Percentiles rank a stretch among this genome's conserved stretches.
Evolutionary conservation across 371 early-diverging fungal genomes (phyloP).

Genomic region (Blyttiomyces sp.): DNA sequence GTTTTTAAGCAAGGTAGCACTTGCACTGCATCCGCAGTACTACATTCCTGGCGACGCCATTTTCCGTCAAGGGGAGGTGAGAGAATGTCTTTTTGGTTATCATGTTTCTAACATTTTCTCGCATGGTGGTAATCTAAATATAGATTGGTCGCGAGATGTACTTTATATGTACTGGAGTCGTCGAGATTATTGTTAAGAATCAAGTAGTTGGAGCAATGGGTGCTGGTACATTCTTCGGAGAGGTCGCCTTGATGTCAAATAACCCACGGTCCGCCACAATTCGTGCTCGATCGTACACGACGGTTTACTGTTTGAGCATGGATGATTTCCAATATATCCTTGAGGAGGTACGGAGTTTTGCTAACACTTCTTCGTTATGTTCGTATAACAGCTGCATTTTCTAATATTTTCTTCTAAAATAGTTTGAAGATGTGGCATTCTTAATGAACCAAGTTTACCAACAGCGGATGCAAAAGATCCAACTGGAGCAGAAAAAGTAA

Average conservation of each 20-base stretch:
- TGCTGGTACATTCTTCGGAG: constrained; percentile 37
- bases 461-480: too few relatives aligned
- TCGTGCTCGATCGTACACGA: constrained; percentile 17
- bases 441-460: too few relatives aligned
- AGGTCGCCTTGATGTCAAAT: constrained; percentile 35
- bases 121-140: neutral
- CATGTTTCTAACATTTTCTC: neutral
- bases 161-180: constrained; percentile 28
- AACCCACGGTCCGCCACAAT: constrained; percentile 38
- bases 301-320: constrained; percentile 30
- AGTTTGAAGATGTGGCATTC: too few relatives aligned
- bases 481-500: too few relatives aligned
- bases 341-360: constrained; percentile 16
- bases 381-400: too few relatives aligned
- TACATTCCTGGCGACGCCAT: constrained; percentile 35
- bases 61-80: constrained; percentile 28
- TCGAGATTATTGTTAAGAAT: constrained; percentile 22
- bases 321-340: constrained; percentile 30
- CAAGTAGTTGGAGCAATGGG: constrained; percentile 17
- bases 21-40: constrained; percentile 23
- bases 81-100: constrained; percentile 19
- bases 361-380: neutral
- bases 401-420: too few relatives aligned
- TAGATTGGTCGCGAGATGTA: constrained; percentile 40
- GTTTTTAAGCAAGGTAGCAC: constrained; percentile 33